Evolutionary conservation across 352 stramenopile species (phyloP).

Genomic region (Phytophthora citricola): DNA sequence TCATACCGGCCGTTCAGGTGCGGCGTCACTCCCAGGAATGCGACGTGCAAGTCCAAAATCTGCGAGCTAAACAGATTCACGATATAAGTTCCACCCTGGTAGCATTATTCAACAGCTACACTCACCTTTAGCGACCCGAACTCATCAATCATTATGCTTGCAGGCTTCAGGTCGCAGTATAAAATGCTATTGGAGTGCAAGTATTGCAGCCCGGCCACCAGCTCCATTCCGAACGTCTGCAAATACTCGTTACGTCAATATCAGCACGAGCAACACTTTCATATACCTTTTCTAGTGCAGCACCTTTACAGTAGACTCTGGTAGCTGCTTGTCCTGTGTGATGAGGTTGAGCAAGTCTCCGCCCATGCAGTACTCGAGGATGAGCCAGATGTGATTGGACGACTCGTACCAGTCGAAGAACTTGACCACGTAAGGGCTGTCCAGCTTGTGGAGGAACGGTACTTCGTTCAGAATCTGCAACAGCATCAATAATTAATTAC

Average conservation of each 20-base stretch:
- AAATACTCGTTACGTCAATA: neutral
- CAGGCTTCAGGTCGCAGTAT: conserved; percentile 92
- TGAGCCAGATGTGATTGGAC: conserved; percentile 95
- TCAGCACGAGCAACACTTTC: too few relatives aligned
- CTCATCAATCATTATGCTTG: conserved; percentile 93
- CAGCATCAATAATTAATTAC: neutral
- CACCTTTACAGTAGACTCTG: conserved; percentile 79
- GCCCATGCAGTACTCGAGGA: conserved; percentile 94
- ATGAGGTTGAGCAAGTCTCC: conserved; percentile 92
- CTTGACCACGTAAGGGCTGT: conserved; percentile 88
- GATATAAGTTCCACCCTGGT: neutral
- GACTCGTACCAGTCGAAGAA: conserved; percentile 97
- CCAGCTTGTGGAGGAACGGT: conserved; percentile 88
- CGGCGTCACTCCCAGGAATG: conserved; percentile 70
- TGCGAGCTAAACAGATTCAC: conserved; percentile 55
- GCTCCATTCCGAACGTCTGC: conserved; percentile 75
- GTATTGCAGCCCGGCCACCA: conserved; percentile 88
- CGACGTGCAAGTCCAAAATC: conserved; percentile 90
- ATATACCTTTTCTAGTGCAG: conserved; percentile 3
- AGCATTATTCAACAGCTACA: neutral
- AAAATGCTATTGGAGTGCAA: conserved; percentile 89
- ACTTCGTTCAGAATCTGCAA: conserved; percentile 86
- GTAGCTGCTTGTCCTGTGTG: conserved; percentile 87
- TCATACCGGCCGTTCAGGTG: conserved; percentile 43
- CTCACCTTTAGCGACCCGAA: conserved; percentile 90